These are phyloP conservation scores for Musa troglodytarum DNA, from an alignment of 176 grass and related monocot genomes.

Conservation along the genomic window DNA sequence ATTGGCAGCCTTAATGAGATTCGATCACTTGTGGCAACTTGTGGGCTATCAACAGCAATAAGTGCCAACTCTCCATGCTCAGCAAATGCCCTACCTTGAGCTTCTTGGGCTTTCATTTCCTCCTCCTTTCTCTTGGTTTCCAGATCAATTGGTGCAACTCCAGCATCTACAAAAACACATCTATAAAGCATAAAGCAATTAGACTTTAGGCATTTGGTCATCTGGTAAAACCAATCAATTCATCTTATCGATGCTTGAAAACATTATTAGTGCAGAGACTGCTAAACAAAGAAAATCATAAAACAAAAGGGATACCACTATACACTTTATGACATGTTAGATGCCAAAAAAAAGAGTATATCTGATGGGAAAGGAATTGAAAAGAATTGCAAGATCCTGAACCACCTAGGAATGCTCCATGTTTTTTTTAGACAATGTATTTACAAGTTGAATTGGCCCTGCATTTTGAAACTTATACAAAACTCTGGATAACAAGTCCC, in stretches of 20 bases:
- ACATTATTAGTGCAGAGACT: too few relatives aligned
- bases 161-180: constrained; percentile 97
- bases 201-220: neutral
- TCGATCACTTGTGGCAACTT: constrained; percentile 56
- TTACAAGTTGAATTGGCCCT: too few relatives aligned
- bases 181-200: constrained; percentile 25
- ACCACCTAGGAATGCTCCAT: too few relatives aligned
- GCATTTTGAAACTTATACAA: too few relatives aligned
- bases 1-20: constrained; percentile 83
- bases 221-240: too few relatives aligned
- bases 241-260: too few relatives aligned
- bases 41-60: constrained; percentile 70
- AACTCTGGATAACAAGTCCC: too few relatives aligned
- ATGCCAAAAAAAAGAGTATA: too few relatives aligned
- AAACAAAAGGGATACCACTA: neutral
- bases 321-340: neutral
- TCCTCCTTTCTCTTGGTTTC: constrained; percentile 93
- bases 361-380: too few relatives aligned
- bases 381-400: too few relatives aligned
- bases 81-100: constrained; percentile 54
- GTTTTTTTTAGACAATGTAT: too few relatives aligned
- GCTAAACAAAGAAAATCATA: neutral
- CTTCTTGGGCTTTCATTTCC: constrained; percentile 96
- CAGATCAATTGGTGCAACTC: constrained; percentile 80
- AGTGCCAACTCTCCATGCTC: constrained; percentile 91